phyloP scores from a whole-genome alignment of 2,329 filamentous ascomycete genomes.

The Atkinsonella texensis region DNA sequence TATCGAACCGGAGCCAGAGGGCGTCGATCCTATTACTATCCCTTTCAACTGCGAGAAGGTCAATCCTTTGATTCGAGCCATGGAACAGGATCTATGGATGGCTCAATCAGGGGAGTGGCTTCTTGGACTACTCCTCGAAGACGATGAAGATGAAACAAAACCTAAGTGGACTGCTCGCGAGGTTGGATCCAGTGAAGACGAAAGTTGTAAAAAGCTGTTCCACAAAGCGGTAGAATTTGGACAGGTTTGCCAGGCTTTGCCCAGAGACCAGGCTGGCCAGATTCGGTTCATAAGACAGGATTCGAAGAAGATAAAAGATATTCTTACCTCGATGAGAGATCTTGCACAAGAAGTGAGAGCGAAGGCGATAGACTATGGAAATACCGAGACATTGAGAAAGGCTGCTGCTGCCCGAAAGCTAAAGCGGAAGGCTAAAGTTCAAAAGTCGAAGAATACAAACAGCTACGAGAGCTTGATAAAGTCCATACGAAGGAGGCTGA shows the following conservation, averaged over 20 bases:
- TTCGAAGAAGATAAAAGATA: neutral
- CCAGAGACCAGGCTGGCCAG: neutral
- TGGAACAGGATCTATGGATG: slow-evolving; percentile 4
- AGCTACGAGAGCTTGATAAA: slow-evolving; percentile 3
- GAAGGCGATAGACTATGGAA: neutral
- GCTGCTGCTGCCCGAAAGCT: neutral
- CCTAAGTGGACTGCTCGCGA: neutral
- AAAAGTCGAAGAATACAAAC: neutral
- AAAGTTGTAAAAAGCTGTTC: neutral
- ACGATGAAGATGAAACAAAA: neutral
- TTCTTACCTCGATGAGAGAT: neutral
- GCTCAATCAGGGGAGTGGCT: neutral
- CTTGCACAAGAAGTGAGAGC: neutral
- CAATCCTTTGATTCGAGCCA: neutral
- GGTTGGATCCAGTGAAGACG: neutral
- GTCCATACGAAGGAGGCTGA: slow-evolving; percentile 10
- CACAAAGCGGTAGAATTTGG: neutral
- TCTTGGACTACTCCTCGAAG: neutral
- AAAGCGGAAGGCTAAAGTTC: neutral
- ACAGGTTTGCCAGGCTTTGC: neutral
- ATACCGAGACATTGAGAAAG: neutral
- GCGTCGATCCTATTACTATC: neutral
- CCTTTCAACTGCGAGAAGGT: neutral
- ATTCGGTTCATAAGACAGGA: neutral
- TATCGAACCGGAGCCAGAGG: slow-evolving; percentile 4